A percentile compares a stretch with the other conserved stretches of the same genome.
These are phyloP conservation scores for Wallacemonas rigidus DNA, from an alignment of 208 protist species.

Conservation along the genomic window DNA sequence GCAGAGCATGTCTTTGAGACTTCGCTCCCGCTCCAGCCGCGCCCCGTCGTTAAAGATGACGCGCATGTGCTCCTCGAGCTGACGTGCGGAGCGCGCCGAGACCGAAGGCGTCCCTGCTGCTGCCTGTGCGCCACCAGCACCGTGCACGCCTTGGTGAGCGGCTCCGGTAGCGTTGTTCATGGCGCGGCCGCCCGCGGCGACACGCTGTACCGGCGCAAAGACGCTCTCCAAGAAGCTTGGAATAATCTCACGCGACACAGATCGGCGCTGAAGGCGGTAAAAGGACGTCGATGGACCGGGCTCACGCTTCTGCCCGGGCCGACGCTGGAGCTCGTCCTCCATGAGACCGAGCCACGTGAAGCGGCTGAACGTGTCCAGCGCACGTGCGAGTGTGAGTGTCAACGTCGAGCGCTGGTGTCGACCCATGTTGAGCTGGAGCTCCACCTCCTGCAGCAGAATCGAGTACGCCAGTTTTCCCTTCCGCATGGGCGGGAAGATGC, in stretches of 20 bases:
- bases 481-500: conserved; percentile 65
- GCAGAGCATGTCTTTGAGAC: conserved; percentile 47
- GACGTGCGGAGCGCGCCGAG: conserved; percentile 33
- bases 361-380: conserved; percentile 83
- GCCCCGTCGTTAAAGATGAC: conserved; percentile 76
- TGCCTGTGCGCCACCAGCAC: neutral
- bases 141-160: conserved; percentile 5
- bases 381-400: conserved; percentile 68
- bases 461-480: conserved; percentile 79
- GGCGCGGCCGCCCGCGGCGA: conserved; percentile 18
- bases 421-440: conserved; percentile 73
- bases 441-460: conserved; percentile 85
- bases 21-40: conserved; percentile 62
- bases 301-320: conserved; percentile 45
- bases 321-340: conserved; percentile 54
- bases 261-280: conserved; percentile 64
- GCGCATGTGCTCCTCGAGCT: conserved; percentile 75
- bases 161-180: neutral
- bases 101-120: conserved; percentile 4
- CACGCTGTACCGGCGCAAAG: conserved; percentile 40
- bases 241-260: conserved; percentile 78
- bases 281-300: conserved; percentile 58
- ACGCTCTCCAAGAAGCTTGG: conserved; percentile 80
- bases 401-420: conserved; percentile 58
- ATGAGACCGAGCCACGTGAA: conserved; percentile 89